Base-by-base conservation (phyloP, 1,284 basidiomycete species). In the Ganoderma meredithae region DNA sequence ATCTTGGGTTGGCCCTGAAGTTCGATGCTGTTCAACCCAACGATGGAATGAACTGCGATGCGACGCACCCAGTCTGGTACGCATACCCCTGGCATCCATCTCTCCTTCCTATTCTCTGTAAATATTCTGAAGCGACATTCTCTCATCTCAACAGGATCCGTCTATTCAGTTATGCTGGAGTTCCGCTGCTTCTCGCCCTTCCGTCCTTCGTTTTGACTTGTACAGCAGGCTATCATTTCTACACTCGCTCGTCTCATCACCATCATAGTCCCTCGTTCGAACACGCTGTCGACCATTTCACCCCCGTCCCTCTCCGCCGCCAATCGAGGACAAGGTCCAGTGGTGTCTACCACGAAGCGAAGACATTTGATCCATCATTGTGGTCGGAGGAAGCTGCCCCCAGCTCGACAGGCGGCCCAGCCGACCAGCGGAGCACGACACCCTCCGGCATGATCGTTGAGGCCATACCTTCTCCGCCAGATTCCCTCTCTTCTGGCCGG, bases 101-200 rank as follows among this genome's bases (percentile, higher is more conserved):
- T 27, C 3, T 65, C n/a, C 22, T 39, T 44, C 33, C 62, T 19
- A 13, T 13, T 13, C 19, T 22, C 36, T 2, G 39, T 55, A 17
- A 58, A 39, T 36, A 31, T 39, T 58, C 36, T 58, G 33, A 58
- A n/a, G n/a, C 17, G 33, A 58, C 55, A n/a, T 33, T 19, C 17
- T 19, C 0, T 31, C 31, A 40, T 52, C 27, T 33, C n/a, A 9
- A 3, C 63, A 91, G 90, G 90, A 80, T 87, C 55, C 85, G 88
- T 62, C 83, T 90, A 64, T 72, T 90, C 17, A 85, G 87, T 62
- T 90, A 89, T 74, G 84, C 88, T 10, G 90, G 89, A 36, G 76
- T 83, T 22, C 84, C 88, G 0, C 81, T 88, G 70, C 66, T 88
- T 43, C 75, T 88, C 17, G 81, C 83, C 3, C 74, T 89, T 19